Evolutionary conservation across 192 early-diverging fungal genomes (phyloP), one percentile per base, ranked within the genome.

Genomic region (Gigaspora rosea): DNA sequence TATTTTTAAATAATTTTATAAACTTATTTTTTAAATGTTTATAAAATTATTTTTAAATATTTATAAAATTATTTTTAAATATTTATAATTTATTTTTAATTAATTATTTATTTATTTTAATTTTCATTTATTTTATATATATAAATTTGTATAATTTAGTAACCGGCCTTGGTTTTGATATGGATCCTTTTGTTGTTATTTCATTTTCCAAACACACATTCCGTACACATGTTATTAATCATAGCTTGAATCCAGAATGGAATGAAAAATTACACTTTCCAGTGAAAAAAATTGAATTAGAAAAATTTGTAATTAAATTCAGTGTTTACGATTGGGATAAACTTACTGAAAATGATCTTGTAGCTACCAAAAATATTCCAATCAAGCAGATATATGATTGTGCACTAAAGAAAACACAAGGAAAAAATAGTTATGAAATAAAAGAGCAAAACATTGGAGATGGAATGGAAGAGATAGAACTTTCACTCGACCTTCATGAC

Each of bases 181-280:
- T 92, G 86, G 94, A 95, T 80, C 93, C 94, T 0, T 95, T 94
- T 84, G 92, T 91, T 2, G 83, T 93, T 52, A 85, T 94, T 15
- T 89, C 91, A 10, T 93, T 90, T 82, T 86, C 88, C 32, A 82
- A 84, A 33, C 86, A 88, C 18, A 94, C 91, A 2, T 94, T 91
- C 77, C 81, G 92, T 35, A 94, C 93, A 8, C 78, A 87, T 46
- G 83, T 85, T 3, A 80, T 92, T 57, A 82, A 88, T 13, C 91
- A 94, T 75, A 89, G 85, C 27, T 82, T 92, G 8, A 88, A 91
- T 68, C 94, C 94, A 1, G 79, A 79, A 36, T 95, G 94, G 94
- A 88, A 92, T 52, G 92, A 92, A 77, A 90, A 88, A 54, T 81
- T 92, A 47, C 90, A 88, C 77, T 88, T 92, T 56, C 84, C 80